A percentile compares a stretch with the other conserved stretches of the same genome.
These are phyloP conservation scores for Aristolochia californica DNA, from an alignment of 164 flowering plant genomes.

Conservation along the genomic window DNA sequence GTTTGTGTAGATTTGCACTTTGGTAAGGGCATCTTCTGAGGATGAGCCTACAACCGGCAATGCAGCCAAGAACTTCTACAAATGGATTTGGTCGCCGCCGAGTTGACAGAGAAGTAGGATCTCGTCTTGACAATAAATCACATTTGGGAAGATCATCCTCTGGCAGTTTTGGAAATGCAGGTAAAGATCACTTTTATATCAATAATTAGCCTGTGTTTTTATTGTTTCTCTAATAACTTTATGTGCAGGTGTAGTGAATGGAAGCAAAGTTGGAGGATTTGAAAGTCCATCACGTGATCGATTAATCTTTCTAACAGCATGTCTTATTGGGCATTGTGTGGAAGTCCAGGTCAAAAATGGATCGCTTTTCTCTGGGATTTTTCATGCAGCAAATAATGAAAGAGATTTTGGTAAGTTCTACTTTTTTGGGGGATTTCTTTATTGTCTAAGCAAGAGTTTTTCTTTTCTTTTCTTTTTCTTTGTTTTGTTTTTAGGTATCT, in stretches of 20 bases:
- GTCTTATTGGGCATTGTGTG: constrained; percentile 83
- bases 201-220: neutral
- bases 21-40: constrained; percentile 8
- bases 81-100: constrained; percentile 67
- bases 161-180: constrained; percentile 32
- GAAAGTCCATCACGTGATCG: constrained; percentile 62
- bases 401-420: constrained; percentile 74
- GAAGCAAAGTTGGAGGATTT: constrained; percentile 32
- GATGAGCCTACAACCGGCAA: constrained; percentile 62
- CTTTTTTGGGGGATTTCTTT: neutral
- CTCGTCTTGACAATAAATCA: constrained; percentile 42
- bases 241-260: constrained; percentile 27
- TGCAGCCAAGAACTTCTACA: constrained; percentile 48
- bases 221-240: constrained; percentile 3
- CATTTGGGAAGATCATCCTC: constrained; percentile 43
- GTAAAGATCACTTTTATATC: constrained; percentile 18
- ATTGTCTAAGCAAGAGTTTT: neutral
- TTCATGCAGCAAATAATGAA: constrained; percentile 62
- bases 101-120: constrained; percentile 50
- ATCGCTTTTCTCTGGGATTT: constrained; percentile 71
- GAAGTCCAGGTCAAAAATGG: constrained; percentile 92
- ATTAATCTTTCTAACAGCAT: constrained; percentile 55
- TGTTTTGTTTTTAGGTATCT: too few species aligned
- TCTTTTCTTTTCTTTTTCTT: too few species aligned
- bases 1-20: neutral